These are phyloP conservation scores for Hemerocallis citrina DNA, from an alignment of 106 monocot genomes.

Conservation along the genomic window DNA sequence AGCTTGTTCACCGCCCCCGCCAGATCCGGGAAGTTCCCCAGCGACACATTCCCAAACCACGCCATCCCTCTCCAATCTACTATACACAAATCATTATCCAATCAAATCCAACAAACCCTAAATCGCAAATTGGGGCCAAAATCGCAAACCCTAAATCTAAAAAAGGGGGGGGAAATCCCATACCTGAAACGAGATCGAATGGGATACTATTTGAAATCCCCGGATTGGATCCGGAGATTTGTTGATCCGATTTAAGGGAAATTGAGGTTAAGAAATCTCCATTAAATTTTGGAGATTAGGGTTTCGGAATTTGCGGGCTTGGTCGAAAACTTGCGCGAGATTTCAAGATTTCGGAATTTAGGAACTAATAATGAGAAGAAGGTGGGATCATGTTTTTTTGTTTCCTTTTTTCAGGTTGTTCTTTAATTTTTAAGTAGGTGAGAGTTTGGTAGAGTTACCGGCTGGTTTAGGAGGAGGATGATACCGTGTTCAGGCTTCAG, in stretches of 20 bases:
- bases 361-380: no score
- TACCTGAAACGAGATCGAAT: neutral
- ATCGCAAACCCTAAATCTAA: neutral
- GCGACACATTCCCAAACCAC: slow-evolving; percentile 89
- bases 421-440: neutral
- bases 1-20: slow-evolving; percentile 94
- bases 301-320: neutral
- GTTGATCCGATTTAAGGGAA: neutral
- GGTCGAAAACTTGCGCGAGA: neutral
- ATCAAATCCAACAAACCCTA: neutral
- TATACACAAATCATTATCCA: neutral
- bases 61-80: slow-evolving; percentile 38
- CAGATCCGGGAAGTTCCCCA: slow-evolving; percentile 89
- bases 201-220: neutral
- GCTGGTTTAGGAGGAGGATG: neutral
- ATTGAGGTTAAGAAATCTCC: slow-evolving; percentile 2
- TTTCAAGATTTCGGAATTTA: neutral
- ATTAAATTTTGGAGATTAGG: neutral
- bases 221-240: slow-evolving; percentile 6
- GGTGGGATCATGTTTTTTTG: no score
- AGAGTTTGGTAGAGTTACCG: neutral
- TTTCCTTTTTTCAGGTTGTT: neutral
- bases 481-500: neutral
- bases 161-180: neutral
- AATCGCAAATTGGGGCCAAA: neutral